Base-by-base conservation (phyloP, 106 monocot species). In the Chionographis japonica region DNA sequence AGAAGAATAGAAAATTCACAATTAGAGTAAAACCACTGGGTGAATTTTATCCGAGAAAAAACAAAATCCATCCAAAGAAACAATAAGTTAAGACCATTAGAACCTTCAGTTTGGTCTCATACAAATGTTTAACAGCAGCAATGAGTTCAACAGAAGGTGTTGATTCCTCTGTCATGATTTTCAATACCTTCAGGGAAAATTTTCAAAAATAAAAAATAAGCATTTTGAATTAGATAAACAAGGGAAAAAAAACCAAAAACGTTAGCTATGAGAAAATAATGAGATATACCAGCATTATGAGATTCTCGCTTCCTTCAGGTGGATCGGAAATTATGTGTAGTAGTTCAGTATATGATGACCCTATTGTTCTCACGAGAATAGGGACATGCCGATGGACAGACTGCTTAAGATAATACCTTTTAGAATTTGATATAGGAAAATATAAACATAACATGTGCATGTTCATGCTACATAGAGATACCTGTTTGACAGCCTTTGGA, bases 81-180 rank as follows among this genome's bases (percentile, higher is more conserved):
- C 37, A 15, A 18, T 13, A 43, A 46, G 27, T 61, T 12, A 68
- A 52, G 61, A 40, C 55, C n/a, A 41, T 36, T 43, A 61, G 56
- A 68, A 92, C 97, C 97, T 98, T 92, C 63, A 98, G 67, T 71
- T 93, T 98, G 40, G 80, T 90, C 63, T 83, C 78, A 74, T 92
- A 90, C 57, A 98, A 67, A 75, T 88, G 90, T 66, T 85, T 93
- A 67, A 98, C 98, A 58, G 93, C 83, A 15, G 72, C 70, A 68
- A 93, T 81, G 13, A 98, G 81, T 49, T 93, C 87, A 60, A 83
- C 51, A 68, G 89, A 75, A 78, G 90, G 93, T 52, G 78, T 81
- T 68, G 81, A 75, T 53, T 93, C 93, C 68, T 92, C 97, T 16
- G 90, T 90, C 74, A 93, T 50, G 35, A 83, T 82, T 88, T 93